A percentile compares a stretch with the other conserved stretches of the same genome.
Conservation (phyloP, 352 stramenopile genomes). For the Phytopythium delawarense region DNA sequence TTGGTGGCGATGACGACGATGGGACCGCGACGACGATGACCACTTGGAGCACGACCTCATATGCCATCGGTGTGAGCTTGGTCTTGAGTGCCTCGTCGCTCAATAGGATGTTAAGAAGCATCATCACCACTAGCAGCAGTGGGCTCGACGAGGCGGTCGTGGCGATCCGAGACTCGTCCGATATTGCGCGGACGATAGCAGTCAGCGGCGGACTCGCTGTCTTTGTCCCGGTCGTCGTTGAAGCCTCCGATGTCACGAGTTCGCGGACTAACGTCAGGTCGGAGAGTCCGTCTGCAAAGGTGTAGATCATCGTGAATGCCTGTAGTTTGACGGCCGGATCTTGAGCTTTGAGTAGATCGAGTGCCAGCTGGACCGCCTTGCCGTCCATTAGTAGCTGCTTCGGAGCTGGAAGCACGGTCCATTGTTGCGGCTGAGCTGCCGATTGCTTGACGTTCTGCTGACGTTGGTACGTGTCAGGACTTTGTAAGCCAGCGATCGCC, state of each 20-base stretch:
- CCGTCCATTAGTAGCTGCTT: conserved; percentile 29
- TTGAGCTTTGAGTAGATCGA: conserved; percentile 36
- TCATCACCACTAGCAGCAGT: conserved; percentile 33
- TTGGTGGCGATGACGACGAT: conserved; percentile 7
- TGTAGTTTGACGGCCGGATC: conserved; percentile 42
- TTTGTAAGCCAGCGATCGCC: conserved; percentile 28
- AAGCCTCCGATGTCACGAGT: conserved; percentile 18
- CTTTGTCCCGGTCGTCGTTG: conserved; percentile 20
- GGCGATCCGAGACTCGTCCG: conserved; percentile 27
- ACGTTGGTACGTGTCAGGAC: conserved; percentile 18
- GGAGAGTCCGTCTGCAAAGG: conserved; percentile 43
- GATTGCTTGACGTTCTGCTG: conserved; percentile 14
- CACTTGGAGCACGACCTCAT: conserved; percentile 55
- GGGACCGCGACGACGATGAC: conserved; percentile 19
- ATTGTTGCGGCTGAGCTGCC: conserved; percentile 8
- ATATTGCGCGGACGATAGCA: conserved; percentile 47
- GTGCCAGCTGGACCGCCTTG: conserved; percentile 31
- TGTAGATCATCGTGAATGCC: conserved; percentile 33
- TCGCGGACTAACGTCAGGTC: conserved; percentile 20
- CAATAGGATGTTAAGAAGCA: conserved; percentile 46
- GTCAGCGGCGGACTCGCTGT: conserved; percentile 30
- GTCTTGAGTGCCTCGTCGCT: conserved; percentile 39
- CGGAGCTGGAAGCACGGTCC: background rate
- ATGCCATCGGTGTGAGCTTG: conserved; percentile 55
- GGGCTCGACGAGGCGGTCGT: background rate